A percentile compares a stretch with the other conserved stretches of the same genome.
These are phyloP conservation scores for Ramaria sp. DNA, from an alignment of 768 basidiomycete genomes.

Conservation along the genomic window DNA sequence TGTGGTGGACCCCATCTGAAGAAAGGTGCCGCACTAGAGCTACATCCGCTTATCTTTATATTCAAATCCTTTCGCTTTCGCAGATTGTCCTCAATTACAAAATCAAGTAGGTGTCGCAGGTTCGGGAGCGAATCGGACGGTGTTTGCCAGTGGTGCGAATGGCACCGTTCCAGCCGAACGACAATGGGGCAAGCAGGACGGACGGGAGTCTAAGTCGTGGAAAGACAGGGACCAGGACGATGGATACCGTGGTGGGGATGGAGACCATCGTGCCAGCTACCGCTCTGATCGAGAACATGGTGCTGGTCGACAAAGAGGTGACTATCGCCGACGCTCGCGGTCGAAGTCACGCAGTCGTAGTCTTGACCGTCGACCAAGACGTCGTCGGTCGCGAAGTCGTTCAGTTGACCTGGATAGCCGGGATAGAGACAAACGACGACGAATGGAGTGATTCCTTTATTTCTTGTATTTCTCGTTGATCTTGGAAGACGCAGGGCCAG, in stretches of 20 bases:
- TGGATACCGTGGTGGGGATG: background rate
- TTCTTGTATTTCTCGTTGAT: too few relatives aligned
- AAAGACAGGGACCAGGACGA: slow-evolving; percentile 9
- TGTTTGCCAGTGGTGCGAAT: background rate
- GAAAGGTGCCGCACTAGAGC: slow-evolving; percentile 44
- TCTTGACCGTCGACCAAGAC: slow-evolving; percentile 6
- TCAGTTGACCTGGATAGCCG: slow-evolving; percentile 18
- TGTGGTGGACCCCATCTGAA: slow-evolving; percentile 94
- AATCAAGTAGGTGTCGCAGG: slow-evolving; percentile 17
- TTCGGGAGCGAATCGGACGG: slow-evolving; percentile 22
- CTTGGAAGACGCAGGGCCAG: too few relatives aligned
- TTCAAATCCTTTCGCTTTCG: background rate
- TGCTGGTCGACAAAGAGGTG: background rate
- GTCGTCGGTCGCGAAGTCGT: slow-evolving; percentile 18
- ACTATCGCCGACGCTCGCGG: background rate
- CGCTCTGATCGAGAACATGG: background rate
- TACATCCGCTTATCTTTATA: background rate
- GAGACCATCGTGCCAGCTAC: background rate
- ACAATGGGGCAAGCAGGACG: slow-evolving; percentile 16
- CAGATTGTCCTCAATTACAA: slow-evolving; percentile 26
- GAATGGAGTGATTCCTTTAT: slow-evolving; percentile 17
- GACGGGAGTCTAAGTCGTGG: slow-evolving; percentile 1
- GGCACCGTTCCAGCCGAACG: slow-evolving; percentile 14
- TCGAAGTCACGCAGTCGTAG: slow-evolving; percentile 1
- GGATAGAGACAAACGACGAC: slow-evolving; percentile 22